Base-by-base conservation (phyloP, 2,329 filamentous ascomycete genomes). In the Ophiostoma sp. region DNA sequence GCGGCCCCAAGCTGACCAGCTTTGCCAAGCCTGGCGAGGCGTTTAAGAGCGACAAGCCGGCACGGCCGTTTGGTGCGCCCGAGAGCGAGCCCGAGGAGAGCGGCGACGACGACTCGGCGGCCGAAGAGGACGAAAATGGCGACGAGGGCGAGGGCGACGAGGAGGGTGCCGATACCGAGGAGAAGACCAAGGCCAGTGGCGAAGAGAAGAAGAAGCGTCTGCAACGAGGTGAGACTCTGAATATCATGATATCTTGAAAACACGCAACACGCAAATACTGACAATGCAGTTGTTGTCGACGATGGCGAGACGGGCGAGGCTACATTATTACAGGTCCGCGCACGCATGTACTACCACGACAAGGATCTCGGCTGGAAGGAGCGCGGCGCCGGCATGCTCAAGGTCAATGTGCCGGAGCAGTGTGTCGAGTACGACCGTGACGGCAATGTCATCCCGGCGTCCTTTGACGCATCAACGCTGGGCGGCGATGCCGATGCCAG, bases 241-340 rank as follows among this genome's bases (percentile, higher is more conserved):
- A 39, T 20, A 17, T 27, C 44, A 17, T 6, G 3, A 4, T 57
- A 6, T 31, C 11, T 31, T 33, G 31, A 23, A 31, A 13, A 15
- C 36, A 33, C 15, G n/a, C 13, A 41, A 52, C 39, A 11, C 10
- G 10, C 17, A 48, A 15, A 2, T 23, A 13, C 78, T 80, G 74
- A 82, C 71, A 71, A 23, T 15, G 69, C 75, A 94, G 87, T 89
- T 36, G 81, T 82, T 67, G 86, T 94, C 60, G 90, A 96, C 77
- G 94, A 95, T 68, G 94, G 94, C 70, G 94, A 98, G 80, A 89
- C 93, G 76, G 88, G 88, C 67, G 94, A 98, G 78, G 84, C 84
- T 27, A 94, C 91, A 1, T 31, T 75, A 69, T 68, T 75, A 52
- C 73, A 74, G 36, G 81, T 92, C 67, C 89, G 94, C 73, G 90